phyloP scores from a whole-genome alignment of 2,329 filamentous ascomycete genomes.

The Colletotrichum sp. region DNA sequence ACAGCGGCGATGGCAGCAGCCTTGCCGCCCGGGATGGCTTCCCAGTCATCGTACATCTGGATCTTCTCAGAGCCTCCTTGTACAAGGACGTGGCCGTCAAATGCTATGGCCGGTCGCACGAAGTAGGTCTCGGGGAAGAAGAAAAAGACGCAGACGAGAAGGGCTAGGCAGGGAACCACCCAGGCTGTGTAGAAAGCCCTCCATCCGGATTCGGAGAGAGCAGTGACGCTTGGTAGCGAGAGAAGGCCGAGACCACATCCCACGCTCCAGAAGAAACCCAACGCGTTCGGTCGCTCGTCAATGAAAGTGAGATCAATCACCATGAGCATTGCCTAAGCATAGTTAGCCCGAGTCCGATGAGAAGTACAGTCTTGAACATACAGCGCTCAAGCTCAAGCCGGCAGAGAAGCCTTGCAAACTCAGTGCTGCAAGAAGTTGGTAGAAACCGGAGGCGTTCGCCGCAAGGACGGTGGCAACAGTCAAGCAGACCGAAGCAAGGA shows the following conservation, averaged over 20 bases:
- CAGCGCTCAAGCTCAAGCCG: conserved; percentile 33
- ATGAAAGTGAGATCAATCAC: conserved; percentile 44
- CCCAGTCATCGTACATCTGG: conserved; percentile 37
- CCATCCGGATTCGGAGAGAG: conserved; percentile 31
- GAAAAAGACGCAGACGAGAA: conserved; percentile 32
- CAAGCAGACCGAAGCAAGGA: conserved; percentile 29
- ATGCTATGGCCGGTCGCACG: conserved; percentile 42
- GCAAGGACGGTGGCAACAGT: conserved; percentile 26
- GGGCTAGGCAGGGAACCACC: conserved; percentile 27
- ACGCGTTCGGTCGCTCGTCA: conserved; percentile 35
- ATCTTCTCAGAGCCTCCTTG: conserved; percentile 42
- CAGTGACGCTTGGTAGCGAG: conserved; percentile 30
- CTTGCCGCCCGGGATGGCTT: conserved; percentile 20
- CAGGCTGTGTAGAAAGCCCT: conserved; percentile 35
- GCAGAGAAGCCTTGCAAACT: conserved; percentile 37
- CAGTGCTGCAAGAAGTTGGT: conserved; percentile 30
- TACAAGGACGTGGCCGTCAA: conserved; percentile 42
- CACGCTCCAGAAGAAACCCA: conserved; percentile 39
- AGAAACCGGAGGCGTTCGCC: conserved; percentile 29
- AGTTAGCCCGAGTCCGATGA: background rate
- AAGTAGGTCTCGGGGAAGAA: conserved; percentile 44
- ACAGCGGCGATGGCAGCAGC: background rate
- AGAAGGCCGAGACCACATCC: conserved; percentile 29
- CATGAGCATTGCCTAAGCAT: conserved; percentile 34
- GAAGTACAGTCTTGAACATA: conserved; percentile 9